A percentile compares a stretch with the other conserved stretches of the same genome.
Evolutionary conservation across 2,329 filamentous ascomycete species (phyloP).

Genomic region (Aspergillus pseudotamarii): DNA sequence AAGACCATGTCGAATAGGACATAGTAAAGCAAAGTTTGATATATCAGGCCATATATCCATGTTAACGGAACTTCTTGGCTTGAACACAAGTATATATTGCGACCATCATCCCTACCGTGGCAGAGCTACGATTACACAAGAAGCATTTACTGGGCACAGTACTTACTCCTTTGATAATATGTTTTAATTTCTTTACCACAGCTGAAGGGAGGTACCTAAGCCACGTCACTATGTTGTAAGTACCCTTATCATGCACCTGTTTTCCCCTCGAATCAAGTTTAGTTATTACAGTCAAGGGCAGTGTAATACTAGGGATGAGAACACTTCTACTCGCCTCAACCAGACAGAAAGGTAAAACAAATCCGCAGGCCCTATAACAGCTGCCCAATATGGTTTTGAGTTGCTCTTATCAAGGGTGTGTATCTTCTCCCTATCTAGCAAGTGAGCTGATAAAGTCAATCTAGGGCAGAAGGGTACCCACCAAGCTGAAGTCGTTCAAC

Average conservation of each 20-base stretch:
- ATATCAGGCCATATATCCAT: neutral
- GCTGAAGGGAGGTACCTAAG: neutral
- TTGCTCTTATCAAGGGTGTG: neutral
- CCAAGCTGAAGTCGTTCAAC: neutral
- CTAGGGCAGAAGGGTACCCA: neutral
- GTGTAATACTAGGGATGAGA: neutral
- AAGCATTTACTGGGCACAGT: neutral
- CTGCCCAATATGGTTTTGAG: neutral
- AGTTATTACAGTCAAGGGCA: neutral
- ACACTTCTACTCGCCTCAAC: neutral
- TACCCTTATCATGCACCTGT: neutral
- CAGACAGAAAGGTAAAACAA: neutral
- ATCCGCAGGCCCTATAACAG: too few species aligned
- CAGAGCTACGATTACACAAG: neutral
- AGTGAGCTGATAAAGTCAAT: constrained; percentile 1
- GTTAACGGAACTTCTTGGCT: neutral
- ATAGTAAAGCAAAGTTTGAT: neutral
- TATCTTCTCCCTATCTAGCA: neutral
- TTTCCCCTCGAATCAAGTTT: neutral
- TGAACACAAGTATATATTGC: neutral
- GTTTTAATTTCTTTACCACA: neutral
- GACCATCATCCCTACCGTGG: neutral
- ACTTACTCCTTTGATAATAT: neutral
- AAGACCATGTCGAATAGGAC: neutral
- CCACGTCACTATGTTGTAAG: neutral